phyloP scores from a whole-genome alignment of 2,329 filamentous ascomycete genomes.

The Cadophora luteo-olivacea region DNA sequence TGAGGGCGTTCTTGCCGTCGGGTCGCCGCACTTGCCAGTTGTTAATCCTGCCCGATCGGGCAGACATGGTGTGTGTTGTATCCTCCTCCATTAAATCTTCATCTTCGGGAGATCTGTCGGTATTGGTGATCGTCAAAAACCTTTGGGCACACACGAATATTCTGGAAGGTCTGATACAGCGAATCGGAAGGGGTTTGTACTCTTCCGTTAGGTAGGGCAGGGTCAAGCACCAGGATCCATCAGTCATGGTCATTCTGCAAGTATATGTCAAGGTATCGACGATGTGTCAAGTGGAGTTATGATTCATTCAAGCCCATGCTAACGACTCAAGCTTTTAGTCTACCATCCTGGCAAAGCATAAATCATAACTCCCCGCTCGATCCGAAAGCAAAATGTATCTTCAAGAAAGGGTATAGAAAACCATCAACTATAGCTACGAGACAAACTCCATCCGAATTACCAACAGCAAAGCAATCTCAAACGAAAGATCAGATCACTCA shows the following conservation, averaged over 20 bases:
- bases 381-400: background rate
- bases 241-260: too few species aligned
- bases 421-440: background rate
- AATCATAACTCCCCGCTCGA: background rate
- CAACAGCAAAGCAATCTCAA: background rate
- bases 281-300: conserved; percentile 1
- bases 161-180: background rate
- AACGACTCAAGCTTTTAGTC: conserved; percentile 5
- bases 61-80: background rate
- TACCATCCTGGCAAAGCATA: background rate
- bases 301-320: conserved; percentile 9
- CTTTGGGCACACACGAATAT: conserved; percentile 2
- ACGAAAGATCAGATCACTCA: background rate
- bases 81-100: background rate
- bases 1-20: background rate
- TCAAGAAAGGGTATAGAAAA: background rate
- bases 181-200: too few species aligned
- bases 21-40: background rate
- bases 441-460: background rate
- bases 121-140: background rate
- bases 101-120: background rate
- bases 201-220: too few species aligned
- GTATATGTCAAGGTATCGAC: too few species aligned
- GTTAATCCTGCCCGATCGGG: background rate
- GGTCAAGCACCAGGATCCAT: background rate